Evolutionary conservation across 2,329 filamentous ascomycete genomes (phyloP), one percentile per base, ranked within the genome.

Genomic region (Fusarium drepaniforme): DNA sequence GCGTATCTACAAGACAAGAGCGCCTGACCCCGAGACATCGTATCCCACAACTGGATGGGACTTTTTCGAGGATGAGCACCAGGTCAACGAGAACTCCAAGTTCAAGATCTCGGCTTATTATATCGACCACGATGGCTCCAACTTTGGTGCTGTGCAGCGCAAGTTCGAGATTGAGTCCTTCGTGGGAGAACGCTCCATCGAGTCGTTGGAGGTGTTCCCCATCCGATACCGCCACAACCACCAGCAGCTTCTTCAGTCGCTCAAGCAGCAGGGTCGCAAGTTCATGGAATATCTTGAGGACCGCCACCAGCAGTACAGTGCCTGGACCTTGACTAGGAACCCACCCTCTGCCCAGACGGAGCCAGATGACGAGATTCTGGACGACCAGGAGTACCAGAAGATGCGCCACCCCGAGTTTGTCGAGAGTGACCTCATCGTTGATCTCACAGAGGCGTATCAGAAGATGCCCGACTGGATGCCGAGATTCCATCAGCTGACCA

Each of bases 371-470:
- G 83, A 84, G 69, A 82, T 83, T 5, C 77, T 84, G 9, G 67
- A 80, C 0, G 75, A 75, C 9, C 78, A 79, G 44, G 73, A 80
- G 18, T 81, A 83, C 16, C 70, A 78, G 59, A 80, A 80, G 76
- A 81, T 81, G 80, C 82, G 81, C 0, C 83, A 85, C 33, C 82
- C 82, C 0, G 83, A 85, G 70, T 83, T 82, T 18, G 80, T 86
- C 3, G 83, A 86, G 66, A 84, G 83, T 56, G 83, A 86, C 28
- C 83, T 86, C n/a, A 84, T 86, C 9, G 81, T 86, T 4, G 84
- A 86, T 42, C 78, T 86, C n/a, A 80, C 79, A 0, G 83, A 85
- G 69, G 84, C 84, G 0, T 84, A 81, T 64, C 83, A 85, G 72
- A 82, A 80, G 73, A 82, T 82, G 64, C 82, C 82, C 0, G 80